A percentile compares a stretch with the other conserved stretches of the same genome.
Conservation (phyloP, 768 basidiomycete species). For the Tephrocybe sp. region DNA sequence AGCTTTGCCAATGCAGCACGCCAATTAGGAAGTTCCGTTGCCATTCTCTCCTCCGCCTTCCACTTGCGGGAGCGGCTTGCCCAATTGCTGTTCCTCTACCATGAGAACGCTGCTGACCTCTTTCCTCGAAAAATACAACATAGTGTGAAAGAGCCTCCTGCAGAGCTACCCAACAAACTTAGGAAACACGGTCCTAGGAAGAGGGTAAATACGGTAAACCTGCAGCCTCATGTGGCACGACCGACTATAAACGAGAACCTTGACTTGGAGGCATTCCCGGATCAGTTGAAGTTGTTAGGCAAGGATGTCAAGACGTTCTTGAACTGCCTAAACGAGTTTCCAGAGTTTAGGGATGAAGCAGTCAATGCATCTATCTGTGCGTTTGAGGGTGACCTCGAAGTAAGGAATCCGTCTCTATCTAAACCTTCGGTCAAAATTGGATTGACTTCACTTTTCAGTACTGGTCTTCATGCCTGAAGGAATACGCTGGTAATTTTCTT, state of each 20-base stretch:
- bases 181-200: slow-evolving; percentile 27
- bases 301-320: slow-evolving; percentile 67
- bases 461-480: slow-evolving; percentile 69
- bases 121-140: slow-evolving; percentile 63
- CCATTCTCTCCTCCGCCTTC: slow-evolving; percentile 71
- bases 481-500: slow-evolving; percentile 49
- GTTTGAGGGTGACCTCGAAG: slow-evolving; percentile 70
- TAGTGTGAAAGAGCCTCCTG: slow-evolving; percentile 34
- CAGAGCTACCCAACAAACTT: slow-evolving; percentile 25
- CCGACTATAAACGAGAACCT: slow-evolving; percentile 55
- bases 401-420: slow-evolving; percentile 22
- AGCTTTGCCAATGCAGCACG: slow-evolving; percentile 77
- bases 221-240: slow-evolving; percentile 46
- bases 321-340: slow-evolving; percentile 73
- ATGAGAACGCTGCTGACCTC: slow-evolving; percentile 73
- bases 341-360: slow-evolving; percentile 73
- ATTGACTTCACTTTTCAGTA: slow-evolving; percentile 41
- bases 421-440: slow-evolving; percentile 1
- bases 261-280: slow-evolving; percentile 65
- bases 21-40: slow-evolving; percentile 74
- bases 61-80: slow-evolving; percentile 68
- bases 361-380: slow-evolving; percentile 64
- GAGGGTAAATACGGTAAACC: slow-evolving; percentile 31
- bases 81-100: slow-evolving; percentile 67
- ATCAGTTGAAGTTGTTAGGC: slow-evolving; percentile 60